Conservation (phyloP, 495 filamentous ascomycete species). For the Clohesyomyces aquaticus region DNA sequence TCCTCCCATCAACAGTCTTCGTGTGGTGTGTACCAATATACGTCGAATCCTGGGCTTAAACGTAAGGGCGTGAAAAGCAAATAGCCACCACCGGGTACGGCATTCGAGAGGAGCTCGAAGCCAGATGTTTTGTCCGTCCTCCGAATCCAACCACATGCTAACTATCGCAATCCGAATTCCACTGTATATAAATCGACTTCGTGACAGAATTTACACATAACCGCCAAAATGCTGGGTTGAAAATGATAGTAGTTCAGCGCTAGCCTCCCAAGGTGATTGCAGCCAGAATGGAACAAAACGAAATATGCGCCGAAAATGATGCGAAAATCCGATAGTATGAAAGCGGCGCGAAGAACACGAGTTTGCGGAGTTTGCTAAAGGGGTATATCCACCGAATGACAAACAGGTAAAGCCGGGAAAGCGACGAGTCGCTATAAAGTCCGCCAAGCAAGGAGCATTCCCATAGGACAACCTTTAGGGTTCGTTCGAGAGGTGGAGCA, state of each 20-base stretch:
- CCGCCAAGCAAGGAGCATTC: no score
- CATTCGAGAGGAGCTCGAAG: not conserved
- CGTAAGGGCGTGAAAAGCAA: not conserved
- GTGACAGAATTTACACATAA: not conserved
- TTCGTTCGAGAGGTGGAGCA: conserved; percentile 11
- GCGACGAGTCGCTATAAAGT: no score
- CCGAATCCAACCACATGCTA: not conserved
- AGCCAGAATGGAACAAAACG: conserved; percentile 1
- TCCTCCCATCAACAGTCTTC: not conserved
- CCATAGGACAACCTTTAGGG: no score
- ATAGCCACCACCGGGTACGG: not conserved
- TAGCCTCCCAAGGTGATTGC: conserved; percentile 25
- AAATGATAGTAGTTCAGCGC: conserved; percentile 16
- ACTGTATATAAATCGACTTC: not conserved
- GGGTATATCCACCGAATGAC: conserved; percentile 20
- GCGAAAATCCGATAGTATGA: not conserved
- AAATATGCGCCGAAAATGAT: conserved; percentile 4
- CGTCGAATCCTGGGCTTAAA: not conserved
- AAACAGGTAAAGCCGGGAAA: not conserved
- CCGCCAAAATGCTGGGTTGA: not conserved
- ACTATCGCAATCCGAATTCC: not conserved
- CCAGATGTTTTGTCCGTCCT: not conserved
- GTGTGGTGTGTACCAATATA: not conserved
- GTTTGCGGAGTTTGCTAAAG: not conserved
- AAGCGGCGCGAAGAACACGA: not conserved